These are phyloP conservation scores for Pugionium cornutum DNA, from an alignment of 345 rosid genomes.

Conservation along the genomic window DNA sequence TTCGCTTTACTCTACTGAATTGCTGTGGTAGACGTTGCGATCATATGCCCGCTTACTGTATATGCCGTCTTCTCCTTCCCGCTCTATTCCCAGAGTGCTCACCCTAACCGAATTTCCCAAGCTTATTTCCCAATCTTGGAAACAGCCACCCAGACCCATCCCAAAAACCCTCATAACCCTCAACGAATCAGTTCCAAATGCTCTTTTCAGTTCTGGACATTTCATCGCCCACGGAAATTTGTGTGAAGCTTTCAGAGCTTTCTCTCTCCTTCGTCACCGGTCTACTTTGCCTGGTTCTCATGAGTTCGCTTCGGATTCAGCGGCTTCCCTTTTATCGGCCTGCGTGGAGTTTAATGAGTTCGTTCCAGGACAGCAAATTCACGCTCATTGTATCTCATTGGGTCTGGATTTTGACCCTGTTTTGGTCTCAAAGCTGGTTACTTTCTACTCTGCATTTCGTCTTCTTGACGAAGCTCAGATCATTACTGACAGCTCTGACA, in stretches of 20 bases:
- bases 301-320: slow-evolving; percentile 42
- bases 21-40: slow-evolving; percentile 20
- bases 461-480: slow-evolving; percentile 46
- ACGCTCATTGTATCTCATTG: slow-evolving; percentile 48
- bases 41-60: slow-evolving; percentile 39
- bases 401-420: slow-evolving; percentile 58
- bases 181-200: slow-evolving; percentile 46
- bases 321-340: slow-evolving; percentile 50
- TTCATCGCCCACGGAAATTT: slow-evolving; percentile 45
- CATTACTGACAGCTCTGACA: slow-evolving; percentile 47
- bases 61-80: slow-evolving; percentile 62
- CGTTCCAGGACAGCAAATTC: slow-evolving; percentile 60
- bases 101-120: slow-evolving; percentile 45
- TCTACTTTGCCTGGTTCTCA: slow-evolving; percentile 26
- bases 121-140: slow-evolving; percentile 56
- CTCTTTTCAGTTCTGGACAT: slow-evolving; percentile 45
- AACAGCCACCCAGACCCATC: slow-evolving; percentile 31
- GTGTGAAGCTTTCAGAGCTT: slow-evolving; percentile 48
- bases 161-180: slow-evolving; percentile 5
- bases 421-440: slow-evolving; percentile 67
- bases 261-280: slow-evolving; percentile 43
- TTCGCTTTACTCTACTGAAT: slow-evolving; percentile 6
- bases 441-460: slow-evolving; percentile 56
- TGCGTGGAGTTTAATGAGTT: slow-evolving; percentile 46
- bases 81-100: slow-evolving; percentile 39